Conservation (phyloP, 768 basidiomycete genomes). For the Hygrocybe coccinea region DNA sequence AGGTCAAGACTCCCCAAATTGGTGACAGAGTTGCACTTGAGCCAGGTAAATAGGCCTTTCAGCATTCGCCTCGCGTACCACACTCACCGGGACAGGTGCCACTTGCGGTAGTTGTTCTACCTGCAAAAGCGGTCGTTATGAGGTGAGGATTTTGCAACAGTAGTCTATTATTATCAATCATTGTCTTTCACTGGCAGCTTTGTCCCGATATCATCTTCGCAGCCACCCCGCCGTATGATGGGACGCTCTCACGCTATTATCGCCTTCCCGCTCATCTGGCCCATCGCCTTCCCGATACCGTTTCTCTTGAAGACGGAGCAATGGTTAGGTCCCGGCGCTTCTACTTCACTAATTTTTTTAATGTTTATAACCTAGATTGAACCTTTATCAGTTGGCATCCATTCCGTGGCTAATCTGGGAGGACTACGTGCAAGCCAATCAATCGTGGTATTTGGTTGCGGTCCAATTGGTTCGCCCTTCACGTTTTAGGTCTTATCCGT, state of each 20-base stretch:
- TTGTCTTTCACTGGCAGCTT: conserved; percentile 42
- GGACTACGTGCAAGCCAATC: conserved; percentile 67
- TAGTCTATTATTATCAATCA: not conserved
- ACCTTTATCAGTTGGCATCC: conserved; percentile 88
- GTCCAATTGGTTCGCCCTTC: conserved; percentile 63
- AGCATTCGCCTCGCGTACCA: not conserved
- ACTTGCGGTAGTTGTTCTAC: conserved; percentile 78
- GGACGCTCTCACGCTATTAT: conserved; percentile 85
- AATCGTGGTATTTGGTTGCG: conserved; percentile 83
- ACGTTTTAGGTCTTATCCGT: not conserved
- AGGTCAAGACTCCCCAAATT: conserved; percentile 68
- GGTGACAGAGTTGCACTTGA: conserved; percentile 92
- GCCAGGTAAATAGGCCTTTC: conserved; percentile 40
- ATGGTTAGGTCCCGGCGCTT: conserved; percentile 50
- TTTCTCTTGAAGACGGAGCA: conserved; percentile 90
- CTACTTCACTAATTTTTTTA: not conserved
- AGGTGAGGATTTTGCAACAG: conserved; percentile 42
- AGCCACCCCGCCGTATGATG: conserved; percentile 90
- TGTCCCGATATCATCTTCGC: conserved; percentile 86
- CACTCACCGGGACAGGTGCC: conserved; percentile 34
- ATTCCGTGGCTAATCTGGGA: conserved; percentile 78
- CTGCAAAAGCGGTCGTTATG: conserved; percentile 81
- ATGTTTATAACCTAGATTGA: conserved; percentile 61
- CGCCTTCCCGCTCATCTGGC: conserved; percentile 80
- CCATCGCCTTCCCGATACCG: conserved; percentile 75